Evolutionary conservation across 2,329 filamentous ascomycete species (phyloP).

Genomic region (Nothophoma quercina): DNA sequence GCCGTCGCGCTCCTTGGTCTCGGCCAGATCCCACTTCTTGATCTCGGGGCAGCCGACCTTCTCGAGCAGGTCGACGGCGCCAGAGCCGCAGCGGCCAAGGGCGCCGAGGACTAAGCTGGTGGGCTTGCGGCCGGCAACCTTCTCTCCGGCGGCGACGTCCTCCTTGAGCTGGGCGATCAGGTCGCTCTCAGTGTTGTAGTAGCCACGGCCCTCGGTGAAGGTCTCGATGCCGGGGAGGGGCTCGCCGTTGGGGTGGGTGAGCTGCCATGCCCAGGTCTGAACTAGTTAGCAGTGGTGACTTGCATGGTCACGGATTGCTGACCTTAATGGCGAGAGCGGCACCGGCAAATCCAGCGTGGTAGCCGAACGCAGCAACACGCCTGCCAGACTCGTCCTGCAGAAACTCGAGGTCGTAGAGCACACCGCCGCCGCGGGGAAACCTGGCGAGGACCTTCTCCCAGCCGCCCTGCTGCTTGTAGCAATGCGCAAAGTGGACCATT

Average conservation of each 20-base stretch:
- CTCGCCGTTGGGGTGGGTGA: constrained; percentile 71
- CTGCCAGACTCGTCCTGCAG: constrained; percentile 75
- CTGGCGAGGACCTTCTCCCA: constrained; percentile 83
- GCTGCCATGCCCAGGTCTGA: constrained; percentile 84
- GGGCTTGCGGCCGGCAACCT: constrained; percentile 72
- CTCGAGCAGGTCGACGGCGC: constrained; percentile 80
- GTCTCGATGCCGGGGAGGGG: constrained; percentile 71
- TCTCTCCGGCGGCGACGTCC: constrained; percentile 70
- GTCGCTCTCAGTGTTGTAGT: constrained; percentile 76
- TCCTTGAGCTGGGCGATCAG: constrained; percentile 78
- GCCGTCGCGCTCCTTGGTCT: constrained; percentile 71
- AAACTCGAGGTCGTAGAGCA: constrained; percentile 87
- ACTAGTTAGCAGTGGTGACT: constrained; percentile 18
- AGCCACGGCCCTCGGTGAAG: constrained; percentile 56
- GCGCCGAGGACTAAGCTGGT: constrained; percentile 81
- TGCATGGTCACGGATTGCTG: too few relatives aligned
- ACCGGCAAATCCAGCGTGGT: constrained; percentile 57
- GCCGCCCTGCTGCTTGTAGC: constrained; percentile 53
- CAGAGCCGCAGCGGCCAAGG: constrained; percentile 82
- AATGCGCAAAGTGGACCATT: constrained; percentile 53
- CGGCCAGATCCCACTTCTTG: constrained; percentile 77
- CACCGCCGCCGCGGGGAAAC: constrained; percentile 78
- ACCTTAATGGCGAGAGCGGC: constrained; percentile 55
- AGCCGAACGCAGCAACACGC: constrained; percentile 74
- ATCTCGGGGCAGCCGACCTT: constrained; percentile 78